Base-by-base conservation (phyloP, 352 stramenopile genomes). In the Globisporangium megalacanthum region DNA sequence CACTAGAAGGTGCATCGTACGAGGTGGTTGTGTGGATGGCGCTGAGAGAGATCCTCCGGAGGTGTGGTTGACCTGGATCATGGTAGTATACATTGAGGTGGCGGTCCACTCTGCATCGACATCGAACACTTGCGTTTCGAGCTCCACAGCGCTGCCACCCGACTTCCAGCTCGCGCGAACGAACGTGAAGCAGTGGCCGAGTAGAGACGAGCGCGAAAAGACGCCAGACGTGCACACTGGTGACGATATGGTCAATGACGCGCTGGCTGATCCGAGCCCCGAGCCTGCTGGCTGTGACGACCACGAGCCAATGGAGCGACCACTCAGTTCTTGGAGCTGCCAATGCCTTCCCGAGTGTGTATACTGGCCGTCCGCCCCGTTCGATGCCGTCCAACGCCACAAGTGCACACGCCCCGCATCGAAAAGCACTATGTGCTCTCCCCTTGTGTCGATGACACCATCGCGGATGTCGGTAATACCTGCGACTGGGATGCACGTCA, bases 121-220 rank as follows among this genome's bases (percentile, higher is more conserved):
- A 0, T 54, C 46, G 33, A 74, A 57, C 1, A 62, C 8, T 52
- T 53, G 54, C 14, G 44, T 56, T 3, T 56, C 17, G 6, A 48
- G 8, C 36, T 55, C 31, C 29, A 20, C n/a, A 36, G 46, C 39
- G 1, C 31, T 33, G 7, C 47, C 10, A 10, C 19, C 20, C 10
- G 4, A 13, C 17, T 51, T 20, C 53, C 44, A 64, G 3, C 31
- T 17, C 14, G n/a, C 52, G 14, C 31, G 29, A n/a, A 71, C 57
- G 15, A 71, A 25, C 25, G 53, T 50, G 31, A 73, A 53, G 47
- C 65, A 71, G 11, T 5, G 39, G 13, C 68, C 68, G 33, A 76
- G 54, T 29, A 73, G 20, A n/a, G 53, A 19, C 1, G 65, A 69
- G 13, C 8, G 19, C 7, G 58, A 19, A 54, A 69, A 73, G 45